phyloP scores from a whole-genome alignment of 2,329 filamentous ascomycete species.

The Pseudogymnoascus sp. region DNA sequence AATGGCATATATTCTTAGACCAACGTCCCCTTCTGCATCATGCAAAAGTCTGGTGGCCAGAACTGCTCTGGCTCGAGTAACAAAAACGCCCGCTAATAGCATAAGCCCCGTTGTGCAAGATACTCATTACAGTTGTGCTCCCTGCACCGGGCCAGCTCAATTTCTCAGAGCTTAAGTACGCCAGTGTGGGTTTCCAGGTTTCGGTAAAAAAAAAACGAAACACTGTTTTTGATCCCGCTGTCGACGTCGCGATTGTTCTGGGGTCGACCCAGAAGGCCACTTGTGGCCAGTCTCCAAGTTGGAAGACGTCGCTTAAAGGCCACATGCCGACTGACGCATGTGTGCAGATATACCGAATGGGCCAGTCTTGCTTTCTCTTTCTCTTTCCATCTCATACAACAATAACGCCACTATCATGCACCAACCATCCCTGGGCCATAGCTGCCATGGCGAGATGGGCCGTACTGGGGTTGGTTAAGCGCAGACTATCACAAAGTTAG shows the following conservation, averaged over 20 bases:
- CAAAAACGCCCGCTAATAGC: constrained; percentile 7
- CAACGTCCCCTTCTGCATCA: neutral
- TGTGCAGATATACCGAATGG: neutral
- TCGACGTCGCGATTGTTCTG: neutral
- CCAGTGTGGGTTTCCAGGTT: neutral
- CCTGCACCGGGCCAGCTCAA: constrained; percentile 1
- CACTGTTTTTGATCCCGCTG: neutral
- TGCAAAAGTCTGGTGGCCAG: neutral
- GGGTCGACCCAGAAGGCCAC: neutral
- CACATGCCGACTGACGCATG: neutral
- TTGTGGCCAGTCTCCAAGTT: neutral
- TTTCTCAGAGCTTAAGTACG: neutral
- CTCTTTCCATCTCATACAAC: neutral
- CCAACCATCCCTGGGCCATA: constrained; percentile 54
- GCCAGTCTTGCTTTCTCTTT: neutral
- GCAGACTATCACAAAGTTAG: constrained; percentile 8
- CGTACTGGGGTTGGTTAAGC: constrained; percentile 16
- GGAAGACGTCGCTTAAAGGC: neutral
- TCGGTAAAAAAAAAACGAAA: constrained; percentile 7
- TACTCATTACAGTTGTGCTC: constrained; percentile 1
- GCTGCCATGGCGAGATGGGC: constrained; percentile 30
- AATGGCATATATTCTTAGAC: constrained; percentile 4
- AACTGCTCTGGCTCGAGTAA: constrained; percentile 2
- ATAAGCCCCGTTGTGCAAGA: constrained; percentile 4
- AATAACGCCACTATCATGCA: constrained; percentile 33